phyloP scores from a whole-genome alignment of 306 rosid genomes.

The Sesbania bispinosa region DNA sequence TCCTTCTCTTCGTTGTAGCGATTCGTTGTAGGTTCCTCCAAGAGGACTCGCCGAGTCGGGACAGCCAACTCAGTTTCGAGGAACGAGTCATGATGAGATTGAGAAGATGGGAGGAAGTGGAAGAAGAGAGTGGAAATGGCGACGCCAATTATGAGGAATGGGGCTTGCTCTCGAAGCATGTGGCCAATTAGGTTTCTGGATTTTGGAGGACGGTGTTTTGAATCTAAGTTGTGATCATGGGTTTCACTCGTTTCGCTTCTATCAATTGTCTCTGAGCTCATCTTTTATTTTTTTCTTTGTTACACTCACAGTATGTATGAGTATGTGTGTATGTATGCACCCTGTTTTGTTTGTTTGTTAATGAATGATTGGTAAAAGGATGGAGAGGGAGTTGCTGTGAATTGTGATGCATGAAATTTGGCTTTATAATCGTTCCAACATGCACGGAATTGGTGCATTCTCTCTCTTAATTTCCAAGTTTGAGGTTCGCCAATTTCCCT shows the following conservation, averaged over 20 bases:
- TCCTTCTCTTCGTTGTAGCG: not conserved
- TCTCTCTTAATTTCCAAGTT: not conserved
- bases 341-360: no score
- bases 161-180: not conserved
- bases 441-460: conserved; percentile 1
- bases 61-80: conserved; percentile 15
- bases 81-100: not conserved
- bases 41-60: conserved; percentile 46
- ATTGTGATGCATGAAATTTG: conserved; percentile 60
- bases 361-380: not conserved
- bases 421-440: conserved; percentile 54
- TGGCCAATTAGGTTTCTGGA: not conserved
- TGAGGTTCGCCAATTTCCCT: conserved; percentile 11
- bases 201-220: not conserved
- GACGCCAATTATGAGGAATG: conserved; percentile 35
- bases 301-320: not conserved
- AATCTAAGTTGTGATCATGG: not conserved
- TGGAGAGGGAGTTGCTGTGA: not conserved
- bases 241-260: conserved; percentile 32
- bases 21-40: conserved; percentile 16
- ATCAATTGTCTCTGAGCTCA: conserved; percentile 40
- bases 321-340: not conserved
- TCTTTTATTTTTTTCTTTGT: not conserved
- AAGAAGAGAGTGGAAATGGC: conserved; percentile 35
- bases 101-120: conserved; percentile 18